These are phyloP conservation scores for Candida bentonensis DNA, from an alignment of 805 yeast species.

Conservation along the genomic window DNA sequence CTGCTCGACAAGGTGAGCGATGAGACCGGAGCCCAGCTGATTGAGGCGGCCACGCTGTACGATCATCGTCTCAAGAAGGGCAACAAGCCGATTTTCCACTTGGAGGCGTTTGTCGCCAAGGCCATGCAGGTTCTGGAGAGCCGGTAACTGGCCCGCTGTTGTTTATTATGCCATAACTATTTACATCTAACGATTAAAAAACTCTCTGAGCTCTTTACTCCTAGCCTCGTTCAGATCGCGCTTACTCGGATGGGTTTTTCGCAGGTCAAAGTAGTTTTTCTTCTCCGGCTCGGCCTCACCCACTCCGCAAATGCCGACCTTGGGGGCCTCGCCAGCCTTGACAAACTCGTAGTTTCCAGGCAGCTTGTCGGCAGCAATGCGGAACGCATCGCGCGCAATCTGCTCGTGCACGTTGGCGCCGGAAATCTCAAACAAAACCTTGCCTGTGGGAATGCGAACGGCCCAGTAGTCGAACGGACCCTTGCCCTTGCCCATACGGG, in stretches of 20 bases:
- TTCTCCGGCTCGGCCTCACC: conserved; percentile 30
- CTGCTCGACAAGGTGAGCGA: conserved; percentile 19
- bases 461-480: conserved; percentile 98
- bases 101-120: conserved; percentile 87
- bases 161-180: no score
- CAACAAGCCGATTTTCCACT: conserved; percentile 77
- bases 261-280: conserved; percentile 39
- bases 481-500: conserved; percentile 99
- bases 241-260: conserved; percentile 50
- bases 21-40: conserved; percentile 19
- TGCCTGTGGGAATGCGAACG: conserved; percentile 90
- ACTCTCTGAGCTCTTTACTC: conserved; percentile 42
- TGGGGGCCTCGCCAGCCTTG: conserved; percentile 44
- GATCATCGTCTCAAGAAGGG: conserved; percentile 86
- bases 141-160: neutral
- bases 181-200: conserved; percentile 40
- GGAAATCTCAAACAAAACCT: conserved; percentile 70
- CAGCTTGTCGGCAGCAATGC: conserved; percentile 81
- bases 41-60: conserved; percentile 41
- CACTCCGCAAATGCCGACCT: conserved; percentile 55
- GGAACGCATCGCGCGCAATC: conserved; percentile 75
- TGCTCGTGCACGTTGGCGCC: conserved; percentile 70
- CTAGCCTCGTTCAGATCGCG: conserved; percentile 42
- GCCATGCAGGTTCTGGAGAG: conserved; percentile 63
- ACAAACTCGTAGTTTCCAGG: conserved; percentile 90